Evolutionary conservation across 805 yeast genomes (phyloP), one percentile per base, ranked within the genome.

Genomic region (Clavispora santaluciae): DNA sequence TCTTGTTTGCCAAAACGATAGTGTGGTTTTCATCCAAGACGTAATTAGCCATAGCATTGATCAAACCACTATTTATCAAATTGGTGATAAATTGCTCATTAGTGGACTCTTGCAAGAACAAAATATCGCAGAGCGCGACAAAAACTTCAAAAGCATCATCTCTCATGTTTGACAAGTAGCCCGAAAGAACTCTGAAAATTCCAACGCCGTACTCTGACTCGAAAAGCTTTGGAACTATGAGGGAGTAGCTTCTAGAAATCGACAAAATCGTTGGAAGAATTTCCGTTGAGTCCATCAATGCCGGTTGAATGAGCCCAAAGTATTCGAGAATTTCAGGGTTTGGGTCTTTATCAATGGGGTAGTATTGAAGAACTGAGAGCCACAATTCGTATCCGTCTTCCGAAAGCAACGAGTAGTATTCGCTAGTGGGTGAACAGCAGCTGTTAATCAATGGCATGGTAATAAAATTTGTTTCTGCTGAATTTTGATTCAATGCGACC

Each of bases 371-470:
- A 2, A 85, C 58, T 1, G 82, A 70, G n/a, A 75, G 67, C 95
- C 96, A 88, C 31, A 90, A 66, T 42, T 87, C 95, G 55, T 77
- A 79, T 0, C 95, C 96, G 63, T 90, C 97, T 56, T 90, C 97
- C 15, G 83, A 73, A 8, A 90, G 59, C 39, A 86, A 66, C 0
- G 88, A 75, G 16, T 68, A 66, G 26, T 49, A 42, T 22, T 59
- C 66, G 1, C 65, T 54, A 12, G 50, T 40, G 16, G 54, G 66
- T 1, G 81, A 73, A 48, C 86, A 79, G 53, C 93, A 82, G 35
- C 83, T 75, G 10, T 66, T 63, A 20, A 89, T 70, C 43, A 87
- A 63, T 0, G 95, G 93, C 10, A 86, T 51, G 1, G 83, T 72
- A 22, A 83, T 76, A 3, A 70, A 62, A 72, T 81, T 60, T 42